phyloP scores from a whole-genome alignment of 176 grass and related monocot species.

The Musa itinerans region DNA sequence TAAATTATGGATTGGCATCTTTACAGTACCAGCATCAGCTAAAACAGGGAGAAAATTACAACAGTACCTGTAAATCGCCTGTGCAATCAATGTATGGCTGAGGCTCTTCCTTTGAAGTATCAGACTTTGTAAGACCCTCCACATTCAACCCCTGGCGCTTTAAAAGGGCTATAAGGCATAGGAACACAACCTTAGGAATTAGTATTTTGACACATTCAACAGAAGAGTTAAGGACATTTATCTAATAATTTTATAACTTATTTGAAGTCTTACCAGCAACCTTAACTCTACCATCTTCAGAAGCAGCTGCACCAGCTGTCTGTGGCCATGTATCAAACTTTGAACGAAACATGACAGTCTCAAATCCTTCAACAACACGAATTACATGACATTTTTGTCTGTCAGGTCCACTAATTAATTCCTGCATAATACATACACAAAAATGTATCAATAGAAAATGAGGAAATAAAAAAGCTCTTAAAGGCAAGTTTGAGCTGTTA shows the following conservation, averaged over 20 bases:
- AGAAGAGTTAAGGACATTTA: neutral
- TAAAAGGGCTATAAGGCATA: conserved; percentile 25
- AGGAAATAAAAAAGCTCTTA: neutral
- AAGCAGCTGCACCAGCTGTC: conserved; percentile 54
- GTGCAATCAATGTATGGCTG: conserved; percentile 82
- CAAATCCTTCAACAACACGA: conserved; percentile 70
- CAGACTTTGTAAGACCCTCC: conserved; percentile 73
- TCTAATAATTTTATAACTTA: conserved; percentile 26
- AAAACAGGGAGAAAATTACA: neutral
- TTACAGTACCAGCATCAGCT: neutral
- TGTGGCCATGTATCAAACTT: conserved; percentile 63
- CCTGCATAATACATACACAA: conserved; percentile 29
- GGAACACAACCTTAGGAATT: neutral
- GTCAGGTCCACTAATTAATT: conserved; percentile 46
- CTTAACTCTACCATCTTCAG: conserved; percentile 92
- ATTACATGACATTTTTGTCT: conserved; percentile 24
- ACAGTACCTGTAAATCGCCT: conserved; percentile 76
- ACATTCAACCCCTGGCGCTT: conserved; percentile 77
- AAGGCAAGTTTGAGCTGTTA: conserved; percentile 24
- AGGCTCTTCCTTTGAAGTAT: conserved; percentile 56
- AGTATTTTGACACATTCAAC: neutral
- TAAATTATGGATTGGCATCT: neutral
- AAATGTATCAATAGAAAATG: conserved; percentile 43
- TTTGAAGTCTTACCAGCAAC: conserved; percentile 84
- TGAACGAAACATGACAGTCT: conserved; percentile 53